These are phyloP conservation scores for Pythium rishiriense DNA, from an alignment of 352 stramenopile genomes.

Conservation along the genomic window DNA sequence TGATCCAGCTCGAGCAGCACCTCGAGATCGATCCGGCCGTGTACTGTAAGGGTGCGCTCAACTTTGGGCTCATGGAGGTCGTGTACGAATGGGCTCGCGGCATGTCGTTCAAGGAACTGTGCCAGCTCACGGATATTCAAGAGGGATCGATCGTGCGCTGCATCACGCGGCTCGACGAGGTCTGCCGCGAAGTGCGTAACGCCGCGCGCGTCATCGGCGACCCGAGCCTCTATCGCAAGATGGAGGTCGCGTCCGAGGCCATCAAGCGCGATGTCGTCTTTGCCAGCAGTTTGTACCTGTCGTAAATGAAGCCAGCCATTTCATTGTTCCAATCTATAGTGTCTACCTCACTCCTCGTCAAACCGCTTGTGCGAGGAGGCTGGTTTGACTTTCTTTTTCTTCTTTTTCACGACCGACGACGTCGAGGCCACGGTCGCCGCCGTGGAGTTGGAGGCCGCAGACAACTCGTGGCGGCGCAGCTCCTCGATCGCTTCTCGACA, in stretches of 20 bases:
- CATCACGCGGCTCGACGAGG: constrained; percentile 97
- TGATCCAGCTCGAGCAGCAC: constrained; percentile 84
- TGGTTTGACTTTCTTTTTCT: constrained; percentile 23
- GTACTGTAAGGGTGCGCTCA: constrained; percentile 91
- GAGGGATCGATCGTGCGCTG: constrained; percentile 98
- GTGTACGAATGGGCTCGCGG: constrained; percentile 98
- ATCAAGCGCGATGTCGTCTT: constrained; percentile 99
- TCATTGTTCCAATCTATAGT: neutral
- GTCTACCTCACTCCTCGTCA: constrained; percentile 9
- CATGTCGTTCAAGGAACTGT: constrained; percentile 97
- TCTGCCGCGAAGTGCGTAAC: constrained; percentile 97
- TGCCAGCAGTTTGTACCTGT: constrained; percentile 94
- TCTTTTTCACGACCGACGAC: neutral
- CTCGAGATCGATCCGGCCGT: constrained; percentile 90
- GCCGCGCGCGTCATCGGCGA: constrained; percentile 95
- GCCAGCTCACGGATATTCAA: constrained; percentile 94
- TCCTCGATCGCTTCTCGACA: constrained; percentile 3
- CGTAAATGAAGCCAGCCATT: constrained; percentile 20
- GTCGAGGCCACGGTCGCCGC: neutral
- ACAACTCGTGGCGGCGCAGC: neutral
- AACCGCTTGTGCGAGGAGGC: constrained; percentile 40
- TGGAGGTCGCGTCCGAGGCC: constrained; percentile 95
- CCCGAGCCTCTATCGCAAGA: constrained; percentile 95
- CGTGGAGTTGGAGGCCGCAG: neutral
- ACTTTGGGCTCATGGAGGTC: constrained; percentile 95